Evolutionary conservation across 2,329 filamentous ascomycete species (phyloP), one percentile per base, ranked within the genome.

Genomic region (Calonectria fujianensis): DNA sequence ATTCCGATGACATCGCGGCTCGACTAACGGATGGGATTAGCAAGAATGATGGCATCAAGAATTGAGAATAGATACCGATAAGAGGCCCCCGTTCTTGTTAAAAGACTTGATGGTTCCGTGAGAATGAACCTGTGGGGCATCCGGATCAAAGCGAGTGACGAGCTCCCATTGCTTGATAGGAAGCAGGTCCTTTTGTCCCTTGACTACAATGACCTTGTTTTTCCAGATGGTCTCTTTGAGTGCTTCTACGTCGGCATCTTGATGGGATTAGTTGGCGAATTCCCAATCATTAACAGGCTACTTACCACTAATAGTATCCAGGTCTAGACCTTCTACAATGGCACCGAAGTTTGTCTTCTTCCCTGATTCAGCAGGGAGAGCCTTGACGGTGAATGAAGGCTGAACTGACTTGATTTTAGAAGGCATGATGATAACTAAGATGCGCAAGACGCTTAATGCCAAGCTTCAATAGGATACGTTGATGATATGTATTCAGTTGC

Each of bases 1-100:
- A 61, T 61, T 5, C 57, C 57, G n/a, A 61, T 61, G 11, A 61
- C 57, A 29, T 61, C 57, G 13, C 57, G 57, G 14, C 57, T 61
- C 24, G 57, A 61, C 57, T 61, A 31, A 27, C 11, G n/a, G 35
- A 29, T 18, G 24, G 9, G 13, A 18, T 61, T 3, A 61, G 57
- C n/a, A 27, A 35, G 6, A n/a, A 2, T 16, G 7, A 10, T 10
- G 24, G 5, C n/a, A 4, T 11, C 3, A 5, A 9, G 3, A 3
- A 24, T 24, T 24, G 45, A 24, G 10, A 13, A 24, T 48, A 9
- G 4, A 24, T 35, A 61, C 57, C 20, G 57, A 61, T n/a, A 61
- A 20, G 6, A 61, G 57, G 13, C 57, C 57, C 1, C 57, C 57
- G 24, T 27, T 39, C 24, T 61, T 39, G 14, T 61, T 61, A 27